Conservation (phyloP, 1,139 yeast genomes). For the Scheffersomyces illinoinensis region DNA sequence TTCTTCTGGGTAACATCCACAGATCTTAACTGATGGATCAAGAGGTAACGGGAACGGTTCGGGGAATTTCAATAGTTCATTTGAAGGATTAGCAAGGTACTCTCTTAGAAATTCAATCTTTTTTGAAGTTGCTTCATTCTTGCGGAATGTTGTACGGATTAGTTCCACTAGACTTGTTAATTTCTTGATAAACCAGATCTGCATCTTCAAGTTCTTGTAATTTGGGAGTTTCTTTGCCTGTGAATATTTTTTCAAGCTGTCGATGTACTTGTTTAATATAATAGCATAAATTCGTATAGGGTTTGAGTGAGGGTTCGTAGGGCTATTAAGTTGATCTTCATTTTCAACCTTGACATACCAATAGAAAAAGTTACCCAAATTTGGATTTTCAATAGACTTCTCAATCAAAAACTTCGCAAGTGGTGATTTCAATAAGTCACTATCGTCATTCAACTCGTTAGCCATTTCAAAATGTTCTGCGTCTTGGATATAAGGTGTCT, state of each 20-base stretch:
- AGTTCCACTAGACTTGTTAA: constrained; percentile 42
- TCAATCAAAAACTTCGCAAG: constrained; percentile 78
- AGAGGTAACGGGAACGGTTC: constrained; percentile 69
- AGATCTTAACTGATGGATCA: constrained; percentile 65
- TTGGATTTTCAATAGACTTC: constrained; percentile 64
- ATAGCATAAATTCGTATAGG: constrained; percentile 29
- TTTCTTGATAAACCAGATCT: constrained; percentile 48
- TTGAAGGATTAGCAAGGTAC: constrained; percentile 39
- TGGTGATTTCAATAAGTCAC: constrained; percentile 48
- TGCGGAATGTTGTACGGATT: constrained; percentile 39
- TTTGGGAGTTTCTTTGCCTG: constrained; percentile 31
- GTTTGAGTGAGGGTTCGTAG: constrained; percentile 8
- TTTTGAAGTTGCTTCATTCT: constrained; percentile 46
- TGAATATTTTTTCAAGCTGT: constrained; percentile 34
- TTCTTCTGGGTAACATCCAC: constrained; percentile 79
- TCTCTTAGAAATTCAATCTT: constrained; percentile 45
- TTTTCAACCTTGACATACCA: constrained; percentile 93
- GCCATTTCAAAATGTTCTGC: constrained; percentile 20
- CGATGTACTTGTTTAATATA: constrained; percentile 42
- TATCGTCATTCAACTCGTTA: constrained; percentile 22
- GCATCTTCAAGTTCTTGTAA: constrained; percentile 42
- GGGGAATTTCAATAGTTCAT: constrained; percentile 41
- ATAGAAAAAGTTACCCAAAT: constrained; percentile 79
- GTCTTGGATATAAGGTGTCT: constrained; percentile 3
- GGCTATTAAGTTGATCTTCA: constrained; percentile 55